phyloP scores from a whole-genome alignment of 306 rosid species.

The Vigna unguiculata region DNA sequence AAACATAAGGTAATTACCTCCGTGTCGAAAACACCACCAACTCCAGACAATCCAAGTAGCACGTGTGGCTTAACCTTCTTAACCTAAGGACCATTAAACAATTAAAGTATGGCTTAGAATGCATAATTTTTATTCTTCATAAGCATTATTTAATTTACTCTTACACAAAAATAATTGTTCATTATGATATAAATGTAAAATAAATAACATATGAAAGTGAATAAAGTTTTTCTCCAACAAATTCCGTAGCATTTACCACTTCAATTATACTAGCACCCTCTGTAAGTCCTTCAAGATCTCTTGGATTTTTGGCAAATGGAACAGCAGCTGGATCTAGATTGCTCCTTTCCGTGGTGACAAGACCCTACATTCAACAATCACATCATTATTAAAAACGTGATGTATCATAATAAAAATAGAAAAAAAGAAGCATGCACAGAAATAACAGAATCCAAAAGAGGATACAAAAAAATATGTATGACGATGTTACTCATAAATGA shows the following conservation, averaged over 20 bases:
- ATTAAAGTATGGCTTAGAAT: slow-evolving; percentile 16
- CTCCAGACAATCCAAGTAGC: slow-evolving; percentile 94
- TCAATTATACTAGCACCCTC: slow-evolving; percentile 84
- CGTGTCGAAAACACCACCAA: slow-evolving; percentile 82
- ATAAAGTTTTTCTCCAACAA: slow-evolving; percentile 16
- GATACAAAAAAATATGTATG: slow-evolving; percentile 17
- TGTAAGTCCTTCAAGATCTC: slow-evolving; percentile 65
- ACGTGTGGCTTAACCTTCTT: slow-evolving; percentile 86
- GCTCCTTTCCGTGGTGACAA: slow-evolving; percentile 77
- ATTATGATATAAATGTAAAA: slow-evolving; percentile 14
- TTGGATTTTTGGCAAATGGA: slow-evolving; percentile 75
- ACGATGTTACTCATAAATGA: slow-evolving; percentile 5
- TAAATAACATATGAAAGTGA: neutral
- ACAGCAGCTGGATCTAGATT: slow-evolving; percentile 78
- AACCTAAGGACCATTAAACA: slow-evolving; percentile 58
- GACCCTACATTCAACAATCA: slow-evolving; percentile 67
- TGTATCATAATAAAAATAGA: slow-evolving; percentile 26
- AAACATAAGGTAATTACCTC: slow-evolving; percentile 61
- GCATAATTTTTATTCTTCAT: slow-evolving; percentile 15
- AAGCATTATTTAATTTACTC: slow-evolving; percentile 10
- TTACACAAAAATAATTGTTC: slow-evolving; percentile 20
- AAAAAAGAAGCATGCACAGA: neutral
- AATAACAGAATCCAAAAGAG: slow-evolving; percentile 25
- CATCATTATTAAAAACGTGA: slow-evolving; percentile 10
- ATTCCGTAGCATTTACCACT: slow-evolving; percentile 67